A percentile compares a stretch with the other conserved stretches of the same genome.
These are phyloP conservation scores for Aegilops umbellulata DNA, from an alignment of 176 grass and related monocot genomes.

Conservation along the genomic window DNA sequence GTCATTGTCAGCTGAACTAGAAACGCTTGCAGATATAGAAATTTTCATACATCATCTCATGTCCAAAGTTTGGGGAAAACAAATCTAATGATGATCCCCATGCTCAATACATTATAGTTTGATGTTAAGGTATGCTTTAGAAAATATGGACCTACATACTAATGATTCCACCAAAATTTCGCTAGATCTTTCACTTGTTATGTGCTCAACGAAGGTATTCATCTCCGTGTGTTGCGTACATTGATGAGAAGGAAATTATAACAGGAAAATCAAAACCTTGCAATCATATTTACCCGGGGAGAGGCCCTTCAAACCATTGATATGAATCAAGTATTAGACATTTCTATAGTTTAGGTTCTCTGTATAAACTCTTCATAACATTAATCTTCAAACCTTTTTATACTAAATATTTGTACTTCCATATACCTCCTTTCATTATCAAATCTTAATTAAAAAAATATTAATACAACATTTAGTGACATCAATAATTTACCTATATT, in stretches of 20 bases:
- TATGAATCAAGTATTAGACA: slow-evolving; percentile 69
- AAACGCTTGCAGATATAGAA: slow-evolving; percentile 68
- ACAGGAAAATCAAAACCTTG: neutral
- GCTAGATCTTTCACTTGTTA: slow-evolving; percentile 10
- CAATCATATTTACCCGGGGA: neutral
- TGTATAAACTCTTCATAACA: neutral
- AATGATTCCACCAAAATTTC: neutral
- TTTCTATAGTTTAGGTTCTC: neutral
- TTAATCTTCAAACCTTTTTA: too few species aligned
- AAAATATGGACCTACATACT: neutral
- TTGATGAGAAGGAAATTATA: slow-evolving; percentile 76
- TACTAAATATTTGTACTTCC: too few species aligned
- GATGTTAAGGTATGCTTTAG: slow-evolving; percentile 58
- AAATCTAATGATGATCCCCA: slow-evolving; percentile 64
- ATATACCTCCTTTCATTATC: too few species aligned
- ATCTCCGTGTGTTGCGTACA: slow-evolving; percentile 69
- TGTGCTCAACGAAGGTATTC: slow-evolving; percentile 43
- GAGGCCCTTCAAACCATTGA: slow-evolving; percentile 82
- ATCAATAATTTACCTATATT: too few species aligned
- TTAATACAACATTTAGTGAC: too few species aligned
- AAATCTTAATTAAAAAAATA: too few species aligned
- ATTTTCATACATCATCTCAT: slow-evolving; percentile 85
- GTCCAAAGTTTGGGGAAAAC: slow-evolving; percentile 68
- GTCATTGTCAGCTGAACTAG: slow-evolving; percentile 35
- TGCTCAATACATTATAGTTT: slow-evolving; percentile 78